phyloP scores from a whole-genome alignment of 768 basidiomycete species.

The Pleurotus ostreatus region DNA sequence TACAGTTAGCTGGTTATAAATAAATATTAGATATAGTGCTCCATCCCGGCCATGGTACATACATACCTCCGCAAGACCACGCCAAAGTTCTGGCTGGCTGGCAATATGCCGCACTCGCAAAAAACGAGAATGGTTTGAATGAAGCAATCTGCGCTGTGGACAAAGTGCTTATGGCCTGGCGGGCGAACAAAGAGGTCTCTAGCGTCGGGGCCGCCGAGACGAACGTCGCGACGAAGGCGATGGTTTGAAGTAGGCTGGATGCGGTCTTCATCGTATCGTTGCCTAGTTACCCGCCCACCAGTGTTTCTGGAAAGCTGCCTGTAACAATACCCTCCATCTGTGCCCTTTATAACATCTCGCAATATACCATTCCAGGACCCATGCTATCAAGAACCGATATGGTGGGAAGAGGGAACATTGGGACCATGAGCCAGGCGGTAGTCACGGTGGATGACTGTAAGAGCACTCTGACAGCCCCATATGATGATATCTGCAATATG shows the following conservation, averaged over 20 bases:
- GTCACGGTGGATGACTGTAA: neutral
- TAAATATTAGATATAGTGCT: neutral
- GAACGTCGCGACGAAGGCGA: constrained; percentile 7
- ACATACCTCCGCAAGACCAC: constrained; percentile 11
- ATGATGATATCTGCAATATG: neutral
- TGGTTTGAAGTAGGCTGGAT: neutral
- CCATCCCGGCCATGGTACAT: neutral
- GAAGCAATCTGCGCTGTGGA: constrained; percentile 34
- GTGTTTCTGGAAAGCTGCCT: neutral
- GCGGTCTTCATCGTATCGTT: neutral
- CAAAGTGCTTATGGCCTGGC: constrained; percentile 35
- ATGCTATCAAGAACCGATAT: neutral
- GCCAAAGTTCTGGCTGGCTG: constrained; percentile 6
- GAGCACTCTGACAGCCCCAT: neutral
- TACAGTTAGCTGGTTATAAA: constrained; percentile 6
- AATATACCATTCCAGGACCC: neutral
- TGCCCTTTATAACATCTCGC: neutral
- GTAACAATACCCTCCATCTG: neutral
- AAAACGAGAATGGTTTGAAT: constrained; percentile 44
- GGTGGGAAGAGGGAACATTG: neutral
- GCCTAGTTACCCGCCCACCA: too few relatives aligned
- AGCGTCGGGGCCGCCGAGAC: constrained; percentile 9
- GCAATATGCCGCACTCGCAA: constrained; percentile 52
- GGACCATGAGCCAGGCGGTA: neutral
- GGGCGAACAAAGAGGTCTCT: constrained; percentile 11